Evolutionary conservation across 1,284 basidiomycete species (phyloP), one percentile per base, ranked within the genome.

Genomic region (Malassezia arunalokei): DNA sequence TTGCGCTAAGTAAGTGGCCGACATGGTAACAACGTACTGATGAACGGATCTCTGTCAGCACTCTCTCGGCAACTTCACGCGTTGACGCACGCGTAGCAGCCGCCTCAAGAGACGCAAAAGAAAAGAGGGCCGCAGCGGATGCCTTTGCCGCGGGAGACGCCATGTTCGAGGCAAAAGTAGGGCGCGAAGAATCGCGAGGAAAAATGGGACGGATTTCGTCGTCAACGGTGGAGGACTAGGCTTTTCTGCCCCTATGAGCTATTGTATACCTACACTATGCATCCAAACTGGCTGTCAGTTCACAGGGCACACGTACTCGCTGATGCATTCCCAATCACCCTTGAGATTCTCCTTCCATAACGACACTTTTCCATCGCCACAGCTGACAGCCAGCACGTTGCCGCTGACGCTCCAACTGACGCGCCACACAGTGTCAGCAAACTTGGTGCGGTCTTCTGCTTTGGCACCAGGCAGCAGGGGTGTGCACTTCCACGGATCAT

Each of bases 291-390:
- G n/a, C 9, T n/a, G 46, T 48, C 2, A 48, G 46, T 40, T 6
- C 17, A 30, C n/a, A 12, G 32, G 5, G 12, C 24, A 14, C 4
- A 49, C 52, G 7, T 49, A 59, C 59, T 69, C 66, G 52, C 59
- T 67, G 51, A 96, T 88, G 73, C 90, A 92, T 75, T 96, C 92
- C 88, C 92, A 98, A 20, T 80, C 78, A 17, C 87, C 86, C 73
- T 88, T 89, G 66, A 95, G 76, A 73, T 87, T 92, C 77, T 98
- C 92, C 77, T 98, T 98, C 92, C 91, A 98, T 49, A 98, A 77
- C 11, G 86, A 90, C 29, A 98, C 90, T 76, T 95, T 95, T 27
- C 94, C 92, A 74, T 98, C 94, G 12, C 91, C 92, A 75, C 90
- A 94, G 74, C 88, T 92, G 37, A 96, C 94, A 0, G 92, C 91